phyloP scores from a whole-genome alignment of 2,329 filamentous ascomycete genomes.

The Colletotrichum truncatum region DNA sequence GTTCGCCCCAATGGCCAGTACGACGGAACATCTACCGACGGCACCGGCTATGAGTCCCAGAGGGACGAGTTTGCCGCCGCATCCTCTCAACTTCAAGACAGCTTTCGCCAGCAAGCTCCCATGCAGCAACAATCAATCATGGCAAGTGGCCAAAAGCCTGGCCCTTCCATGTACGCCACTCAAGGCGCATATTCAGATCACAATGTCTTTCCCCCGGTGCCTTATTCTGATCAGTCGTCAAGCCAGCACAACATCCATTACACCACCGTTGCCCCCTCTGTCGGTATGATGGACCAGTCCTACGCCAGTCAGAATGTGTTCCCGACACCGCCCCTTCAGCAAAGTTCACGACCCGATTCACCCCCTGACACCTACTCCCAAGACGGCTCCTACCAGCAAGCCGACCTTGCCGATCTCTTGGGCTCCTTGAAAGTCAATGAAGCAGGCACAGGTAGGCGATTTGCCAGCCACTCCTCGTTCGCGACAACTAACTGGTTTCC shows the following conservation, averaged over 20 bases:
- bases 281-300: slow-evolving; percentile 59
- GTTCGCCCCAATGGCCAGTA: slow-evolving; percentile 86
- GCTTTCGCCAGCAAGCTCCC: slow-evolving; percentile 60
- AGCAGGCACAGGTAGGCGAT: slow-evolving; percentile 78
- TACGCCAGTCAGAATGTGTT: slow-evolving; percentile 62
- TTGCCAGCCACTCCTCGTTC: not conserved
- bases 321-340: slow-evolving; percentile 61
- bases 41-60: slow-evolving; percentile 54
- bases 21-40: slow-evolving; percentile 63
- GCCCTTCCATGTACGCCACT: slow-evolving; percentile 56
- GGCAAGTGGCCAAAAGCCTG: slow-evolving; percentile 49
- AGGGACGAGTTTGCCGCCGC: slow-evolving; percentile 44
- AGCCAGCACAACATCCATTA: slow-evolving; percentile 62
- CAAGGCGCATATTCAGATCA: slow-evolving; percentile 59
- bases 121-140: slow-evolving; percentile 59
- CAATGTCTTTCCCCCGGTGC: slow-evolving; percentile 55
- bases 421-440: slow-evolving; percentile 90
- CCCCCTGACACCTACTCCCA: slow-evolving; percentile 64
- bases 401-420: slow-evolving; percentile 81
- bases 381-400: slow-evolving; percentile 70
- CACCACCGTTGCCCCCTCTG: slow-evolving; percentile 57
- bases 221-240: slow-evolving; percentile 55
- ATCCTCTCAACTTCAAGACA: slow-evolving; percentile 51
- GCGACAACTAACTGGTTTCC: not conserved
- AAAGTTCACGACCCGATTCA: slow-evolving; percentile 48